Evolutionary conservation across 192 early-diverging fungal genomes (phyloP), one percentile per base, ranked within the genome.

Genomic region (Mortierella antarctica): DNA sequence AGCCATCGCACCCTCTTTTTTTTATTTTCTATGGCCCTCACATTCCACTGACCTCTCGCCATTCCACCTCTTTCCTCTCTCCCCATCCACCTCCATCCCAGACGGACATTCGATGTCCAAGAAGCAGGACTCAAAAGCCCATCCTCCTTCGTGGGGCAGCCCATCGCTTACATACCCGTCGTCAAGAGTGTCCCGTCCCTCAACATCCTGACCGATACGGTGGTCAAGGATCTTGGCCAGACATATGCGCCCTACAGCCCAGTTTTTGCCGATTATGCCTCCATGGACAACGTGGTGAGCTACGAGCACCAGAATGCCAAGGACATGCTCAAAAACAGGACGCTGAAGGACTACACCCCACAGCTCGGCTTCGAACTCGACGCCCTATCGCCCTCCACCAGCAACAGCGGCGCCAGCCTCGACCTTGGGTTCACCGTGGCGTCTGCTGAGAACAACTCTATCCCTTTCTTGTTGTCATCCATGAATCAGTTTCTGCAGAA

Each of bases 281-380:
- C 69, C 48, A 70, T 82, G 72, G 72, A 82, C 31, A 64, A 56
- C n/a, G 70, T 75, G 13, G 71, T 57, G 0, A 62, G 40, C 13
- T 82, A 82, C 41, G 72, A 82, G 41, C 81, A 70, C 42, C 52
- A 74, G 55, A 70, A 82, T 66, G 68, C 67, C 14, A 66, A 71
- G 62, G 64, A 70, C 49, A 71, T 82, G 68, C 48, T 82, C 42
- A 74, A 82, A 62, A 75, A 82, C 62, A 74, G 9, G 21, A 71
- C 63, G 6, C 44, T 71, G 48, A 56, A 56, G 52, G 81, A 71
- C 11, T 75, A 75, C 15, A 53, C 41, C 42, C 81, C 81, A 7
- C 68, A 71, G 39, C 40, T 75, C 13, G 81, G 81, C 47, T 64
- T 75, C 10, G 81, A 82, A 42, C 66, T 82, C 11, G 62, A 82